Base-by-base conservation (phyloP, 164 flowering plant species). In the Pachysandra terminalis region DNA sequence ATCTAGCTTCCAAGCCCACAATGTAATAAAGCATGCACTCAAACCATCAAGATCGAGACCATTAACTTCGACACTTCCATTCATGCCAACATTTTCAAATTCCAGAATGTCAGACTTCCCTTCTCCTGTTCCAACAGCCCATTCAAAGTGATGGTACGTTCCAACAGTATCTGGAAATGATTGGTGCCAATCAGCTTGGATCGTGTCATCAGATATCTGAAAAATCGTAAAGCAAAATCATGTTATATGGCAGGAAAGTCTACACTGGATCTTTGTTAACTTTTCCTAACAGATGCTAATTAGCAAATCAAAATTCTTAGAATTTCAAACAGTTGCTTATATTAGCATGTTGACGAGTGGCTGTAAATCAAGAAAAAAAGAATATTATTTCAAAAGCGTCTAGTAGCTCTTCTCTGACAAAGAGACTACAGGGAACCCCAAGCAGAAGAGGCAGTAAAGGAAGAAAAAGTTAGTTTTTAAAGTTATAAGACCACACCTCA, bases 111-210 rank as follows among this genome's bases (percentile, higher is more conserved):
- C 99, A 57, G 84, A 80, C 78, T 92, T 92, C 79, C 99, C 97
- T 80, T 92, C 99, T 57, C 86, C 96, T 13, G 94, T 85, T 74
- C 99, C 97, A 77, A 95, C 77, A 54, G 96, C 97, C 97, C 97
- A 95, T 81, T 92, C 97, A 84, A 92, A 92, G 76, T 92, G 96
- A 78, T 89, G 96, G 69, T 90, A 92, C 37, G 85, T 74, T 66
- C 89, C 97, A 72, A 78, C 76, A 25, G 88, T 73, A 48, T 95
- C 99, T 17, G 79, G 64, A 73, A 90, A 92, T 25, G 90, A 84
- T 68, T 88, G 97, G 74, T 78, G 86, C 99, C 99, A 95, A 76
- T 95, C 97, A 69, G 91, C 97, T 70, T 76, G 89, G 62, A 95
- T 72, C 15, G 85, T 68, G 64, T 84, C 86, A 74, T 81, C 76